Evolutionary conservation across 1,139 yeast genomes (phyloP).

Genomic region (Hansenula lynferdii): DNA sequence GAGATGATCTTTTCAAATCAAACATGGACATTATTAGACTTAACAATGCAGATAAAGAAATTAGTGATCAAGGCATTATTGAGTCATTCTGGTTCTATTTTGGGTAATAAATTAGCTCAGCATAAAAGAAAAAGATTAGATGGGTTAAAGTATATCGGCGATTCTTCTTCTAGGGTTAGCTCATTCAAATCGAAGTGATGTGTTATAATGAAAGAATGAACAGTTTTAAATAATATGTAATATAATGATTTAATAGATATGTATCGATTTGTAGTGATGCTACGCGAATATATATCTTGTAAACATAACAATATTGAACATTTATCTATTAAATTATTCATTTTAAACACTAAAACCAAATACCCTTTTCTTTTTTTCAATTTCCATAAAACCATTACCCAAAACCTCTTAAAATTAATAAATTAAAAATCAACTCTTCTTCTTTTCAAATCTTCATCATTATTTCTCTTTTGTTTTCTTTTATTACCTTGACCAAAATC

Average conservation of each 20-base stretch:
- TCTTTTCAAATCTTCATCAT: slow-evolving; percentile 17
- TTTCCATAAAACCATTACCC: slow-evolving; percentile 8
- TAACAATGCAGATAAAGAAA: slow-evolving; percentile 47
- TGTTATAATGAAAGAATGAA: not conserved
- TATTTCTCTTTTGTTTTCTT: slow-evolving; percentile 19
- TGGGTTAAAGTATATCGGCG: slow-evolving; percentile 14
- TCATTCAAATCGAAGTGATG: slow-evolving; percentile 10
- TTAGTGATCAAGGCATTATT: slow-evolving; percentile 46
- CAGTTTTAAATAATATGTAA: not conserved
- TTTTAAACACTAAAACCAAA: not conserved
- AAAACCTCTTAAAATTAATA: not conserved
- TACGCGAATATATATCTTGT: too few relatives aligned
- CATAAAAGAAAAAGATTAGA: slow-evolving; percentile 10
- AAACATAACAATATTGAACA: too few relatives aligned
- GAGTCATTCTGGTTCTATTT: slow-evolving; percentile 53
- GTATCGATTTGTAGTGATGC: too few relatives aligned
- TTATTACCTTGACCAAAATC: slow-evolving; percentile 31
- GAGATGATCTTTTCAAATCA: slow-evolving; percentile 41
- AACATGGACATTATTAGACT: slow-evolving; percentile 50
- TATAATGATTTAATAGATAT: too few relatives aligned
- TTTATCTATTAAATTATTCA: too few relatives aligned
- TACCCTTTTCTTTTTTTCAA: not conserved
- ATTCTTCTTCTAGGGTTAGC: slow-evolving; percentile 18
- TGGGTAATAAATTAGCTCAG: slow-evolving; percentile 46
- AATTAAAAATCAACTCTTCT: slow-evolving; percentile 18